Conservation (phyloP, 164 flowering plant genomes). For the Tetracentron sinense region DNA sequence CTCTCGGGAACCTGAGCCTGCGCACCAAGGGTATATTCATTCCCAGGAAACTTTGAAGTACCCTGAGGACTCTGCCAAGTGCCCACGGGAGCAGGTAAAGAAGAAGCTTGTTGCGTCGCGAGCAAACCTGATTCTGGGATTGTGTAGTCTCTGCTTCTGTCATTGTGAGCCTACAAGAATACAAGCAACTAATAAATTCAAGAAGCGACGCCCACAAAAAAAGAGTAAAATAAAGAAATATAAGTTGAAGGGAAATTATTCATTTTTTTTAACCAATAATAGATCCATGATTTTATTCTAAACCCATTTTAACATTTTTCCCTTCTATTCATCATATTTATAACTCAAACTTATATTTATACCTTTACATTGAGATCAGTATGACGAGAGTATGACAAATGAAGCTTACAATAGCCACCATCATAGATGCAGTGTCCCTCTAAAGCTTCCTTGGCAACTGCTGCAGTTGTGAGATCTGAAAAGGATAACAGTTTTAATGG, state of each 20-base stretch:
- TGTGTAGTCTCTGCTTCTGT: conserved; percentile 44
- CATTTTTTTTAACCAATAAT: conserved; percentile 9
- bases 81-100: conserved; percentile 4
- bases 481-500: neutral
- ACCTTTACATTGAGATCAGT: conserved; percentile 99
- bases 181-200: neutral
- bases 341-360: conserved; percentile 40
- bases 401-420: conserved; percentile 99
- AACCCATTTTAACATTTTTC: conserved; percentile 17
- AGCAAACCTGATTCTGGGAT: conserved; percentile 28
- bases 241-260: no score
- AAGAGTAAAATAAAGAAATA: no score
- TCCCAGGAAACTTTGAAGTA: neutral
- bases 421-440: conserved; percentile 98
- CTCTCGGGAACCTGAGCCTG: neutral
- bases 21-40: neutral
- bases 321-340: conserved; percentile 15
- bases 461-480: conserved; percentile 70
- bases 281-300: conserved; percentile 17
- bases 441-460: conserved; percentile 75
- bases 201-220: no score
- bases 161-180: conserved; percentile 31
- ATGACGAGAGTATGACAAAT: conserved; percentile 98
- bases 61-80: neutral
- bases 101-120: conserved; percentile 21